These are phyloP conservation scores for Pezicula carpinea DNA, from an alignment of 2,329 filamentous ascomycete species.

Conservation along the genomic window DNA sequence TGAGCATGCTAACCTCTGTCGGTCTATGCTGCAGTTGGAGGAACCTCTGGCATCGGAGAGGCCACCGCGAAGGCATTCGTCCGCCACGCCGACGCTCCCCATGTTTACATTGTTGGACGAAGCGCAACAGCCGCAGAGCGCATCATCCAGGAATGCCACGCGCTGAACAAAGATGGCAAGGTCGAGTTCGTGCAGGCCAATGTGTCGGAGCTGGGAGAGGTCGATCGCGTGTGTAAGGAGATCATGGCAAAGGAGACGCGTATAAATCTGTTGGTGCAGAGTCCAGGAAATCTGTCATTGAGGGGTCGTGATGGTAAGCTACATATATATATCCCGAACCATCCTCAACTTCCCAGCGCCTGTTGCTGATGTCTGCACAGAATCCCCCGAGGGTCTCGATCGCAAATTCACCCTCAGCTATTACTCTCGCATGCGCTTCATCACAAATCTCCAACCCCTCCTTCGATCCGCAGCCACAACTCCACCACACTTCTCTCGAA, in stretches of 20 bases:
- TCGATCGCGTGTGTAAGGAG: slow-evolving; percentile 44
- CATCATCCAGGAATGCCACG: slow-evolving; percentile 37
- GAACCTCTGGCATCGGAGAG: slow-evolving; percentile 46
- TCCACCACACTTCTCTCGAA: slow-evolving; percentile 42
- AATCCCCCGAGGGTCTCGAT: slow-evolving; percentile 23
- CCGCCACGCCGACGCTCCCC: slow-evolving; percentile 33
- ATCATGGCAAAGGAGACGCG: slow-evolving; percentile 44
- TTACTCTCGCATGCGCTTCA: slow-evolving; percentile 55
- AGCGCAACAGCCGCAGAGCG: slow-evolving; percentile 34
- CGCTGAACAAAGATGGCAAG: slow-evolving; percentile 38
- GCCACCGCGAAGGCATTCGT: slow-evolving; percentile 41
- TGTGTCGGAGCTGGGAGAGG: slow-evolving; percentile 39
- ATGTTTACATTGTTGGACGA: slow-evolving; percentile 44
- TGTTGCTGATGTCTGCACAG: slow-evolving; percentile 8
- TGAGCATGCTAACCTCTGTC: neutral
- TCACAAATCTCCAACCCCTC: slow-evolving; percentile 51
- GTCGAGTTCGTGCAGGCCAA: slow-evolving; percentile 44
- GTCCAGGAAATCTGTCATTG: slow-evolving; percentile 39
- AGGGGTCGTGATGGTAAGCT: slow-evolving; percentile 19
- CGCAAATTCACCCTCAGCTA: slow-evolving; percentile 32
- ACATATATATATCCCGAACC: too few species aligned
- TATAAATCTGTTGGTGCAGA: slow-evolving; percentile 52
- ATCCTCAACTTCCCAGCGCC: neutral
- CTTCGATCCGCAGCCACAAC: slow-evolving; percentile 31
- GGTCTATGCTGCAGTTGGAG: slow-evolving; percentile 35